These are phyloP conservation scores for Neopestalotiopsis clavispora DNA, from an alignment of 2,329 filamentous ascomycete genomes.

Conservation along the genomic window DNA sequence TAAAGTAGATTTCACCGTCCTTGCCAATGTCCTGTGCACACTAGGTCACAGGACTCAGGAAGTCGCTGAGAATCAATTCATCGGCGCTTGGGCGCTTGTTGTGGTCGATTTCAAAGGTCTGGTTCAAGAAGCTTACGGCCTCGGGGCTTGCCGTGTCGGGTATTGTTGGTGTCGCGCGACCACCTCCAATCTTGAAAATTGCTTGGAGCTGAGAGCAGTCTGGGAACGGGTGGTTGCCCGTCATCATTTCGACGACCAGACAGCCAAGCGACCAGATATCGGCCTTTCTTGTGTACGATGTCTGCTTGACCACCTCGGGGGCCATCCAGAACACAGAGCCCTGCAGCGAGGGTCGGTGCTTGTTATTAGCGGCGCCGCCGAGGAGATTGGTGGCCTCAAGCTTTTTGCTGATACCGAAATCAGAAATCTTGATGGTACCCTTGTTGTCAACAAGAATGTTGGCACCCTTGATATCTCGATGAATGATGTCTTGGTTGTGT, in stretches of 20 bases:
- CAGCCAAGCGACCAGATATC: slow-evolving; percentile 99
- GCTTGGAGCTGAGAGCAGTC: slow-evolving; percentile 97
- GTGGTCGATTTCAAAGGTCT: slow-evolving; percentile 96
- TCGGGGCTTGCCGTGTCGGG: slow-evolving; percentile 86
- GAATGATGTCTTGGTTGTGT: slow-evolving; percentile 93
- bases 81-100: slow-evolving; percentile 91
- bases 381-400: slow-evolving; percentile 90
- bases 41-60: slow-evolving; percentile 74
- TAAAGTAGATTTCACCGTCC: slow-evolving; percentile 5
- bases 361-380: slow-evolving; percentile 68
- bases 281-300: slow-evolving; percentile 95
- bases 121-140: slow-evolving; percentile 79
- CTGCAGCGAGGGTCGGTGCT: slow-evolving; percentile 80
- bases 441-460: slow-evolving; percentile 99
- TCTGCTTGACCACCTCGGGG: slow-evolving; percentile 97
- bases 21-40: slow-evolving; percentile 20
- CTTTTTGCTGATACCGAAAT: slow-evolving; percentile 98
- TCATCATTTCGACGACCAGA: slow-evolving; percentile 99
- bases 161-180: slow-evolving; percentile 84
- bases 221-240: slow-evolving; percentile 92
- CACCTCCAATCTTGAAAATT: slow-evolving; percentile 96
- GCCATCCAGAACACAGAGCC: slow-evolving; percentile 99
- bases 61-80: slow-evolving; percentile 83
- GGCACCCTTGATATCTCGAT: slow-evolving; percentile 98
- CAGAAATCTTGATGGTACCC: slow-evolving; percentile 97